Evolutionary conservation across 1,139 yeast species (phyloP), one percentile per base, ranked within the genome.

Genomic region (Arxiozyma bovina): DNA sequence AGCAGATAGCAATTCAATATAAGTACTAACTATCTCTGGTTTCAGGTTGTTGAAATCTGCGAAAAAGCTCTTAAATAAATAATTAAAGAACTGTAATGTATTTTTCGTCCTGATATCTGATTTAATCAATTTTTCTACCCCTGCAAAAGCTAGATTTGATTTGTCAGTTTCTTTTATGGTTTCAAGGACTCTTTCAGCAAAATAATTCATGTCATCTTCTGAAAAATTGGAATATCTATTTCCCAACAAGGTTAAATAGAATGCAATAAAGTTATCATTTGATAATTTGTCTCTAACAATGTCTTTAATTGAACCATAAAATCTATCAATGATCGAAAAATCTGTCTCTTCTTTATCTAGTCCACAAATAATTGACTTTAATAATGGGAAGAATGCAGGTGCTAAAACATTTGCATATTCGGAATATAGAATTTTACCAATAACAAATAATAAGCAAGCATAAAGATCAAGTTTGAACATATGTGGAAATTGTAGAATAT

Each of bases 401-500:
- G 82, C 74, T 46, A 84, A 61, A n/a, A 65, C 66, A 34, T 67
- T 60, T 48, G 70, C 62, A 12, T 61, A 57, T 2, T 57, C 57
- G 23, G 57, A 58, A 55, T 54, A 61, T 47, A 80, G 80, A 34
- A 86, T 74, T 62, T 79, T 76, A 7, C 86, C 82, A 58, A 85
- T 78, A 9, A 85, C 77, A 62, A 77, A 85, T 38, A 90, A 70
- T 50, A 87, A 64, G 62, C 95, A 85, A 0, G 93, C 78, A 64
- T 81, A 81, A 46, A 90, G 72, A 64, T 90, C 97, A 20, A 75
- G 70, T 61, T 81, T 80, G 51, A 87, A 87, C 30, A 85, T 76
- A 43, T 75, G 79, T 1, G 94, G 91, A 61, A 90, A 82, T 42
- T 72, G 73, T 15, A 76, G 74, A 38, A 83, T 77, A 83, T 87